phyloP scores from a whole-genome alignment of 202 grass and related monocot genomes.

The Digitaria exilis region DNA sequence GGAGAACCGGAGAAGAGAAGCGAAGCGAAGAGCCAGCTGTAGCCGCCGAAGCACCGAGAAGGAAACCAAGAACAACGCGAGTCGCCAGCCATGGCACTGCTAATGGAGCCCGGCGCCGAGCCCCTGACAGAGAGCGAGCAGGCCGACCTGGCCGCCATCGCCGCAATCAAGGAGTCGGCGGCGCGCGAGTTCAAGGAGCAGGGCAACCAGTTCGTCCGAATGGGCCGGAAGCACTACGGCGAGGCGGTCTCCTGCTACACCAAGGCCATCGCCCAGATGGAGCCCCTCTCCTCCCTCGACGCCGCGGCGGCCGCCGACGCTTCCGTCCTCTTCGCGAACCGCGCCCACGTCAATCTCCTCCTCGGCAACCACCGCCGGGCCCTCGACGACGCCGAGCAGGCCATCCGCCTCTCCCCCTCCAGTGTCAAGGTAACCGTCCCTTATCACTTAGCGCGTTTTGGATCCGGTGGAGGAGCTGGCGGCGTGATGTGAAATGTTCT shows the following conservation, averaged over 20 bases:
- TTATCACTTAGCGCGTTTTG: background rate
- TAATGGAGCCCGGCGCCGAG: conserved; percentile 69
- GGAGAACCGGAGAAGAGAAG: too few relatives aligned
- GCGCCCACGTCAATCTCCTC: conserved; percentile 83
- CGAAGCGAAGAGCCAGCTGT: background rate
- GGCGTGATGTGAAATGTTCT: conserved; percentile 21
- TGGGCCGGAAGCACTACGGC: conserved; percentile 73
- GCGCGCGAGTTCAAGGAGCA: conserved; percentile 85
- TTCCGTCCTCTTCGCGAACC: conserved; percentile 88
- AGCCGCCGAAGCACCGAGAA: background rate
- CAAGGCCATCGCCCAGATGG: conserved; percentile 88
- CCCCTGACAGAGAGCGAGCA: conserved; percentile 74
- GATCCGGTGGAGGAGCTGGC: background rate
- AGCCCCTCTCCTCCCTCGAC: conserved; percentile 14
- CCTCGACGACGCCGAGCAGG: conserved; percentile 72
- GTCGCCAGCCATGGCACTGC: conserved; percentile 58
- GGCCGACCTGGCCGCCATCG: conserved; percentile 76
- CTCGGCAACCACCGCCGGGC: conserved; percentile 80
- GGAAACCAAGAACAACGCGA: conserved; percentile 27
- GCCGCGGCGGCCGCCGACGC: conserved; percentile 39
- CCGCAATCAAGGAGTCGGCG: conserved; percentile 80
- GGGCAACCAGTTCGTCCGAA: conserved; percentile 83
- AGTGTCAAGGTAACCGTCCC: conserved; percentile 68
- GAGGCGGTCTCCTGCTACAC: conserved; percentile 84
- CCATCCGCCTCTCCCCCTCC: conserved; percentile 57